Evolutionary conservation across 148 eudicot genomes (phyloP), one percentile per base, ranked within the genome.

Genomic region (Simmondsia chinensis): DNA sequence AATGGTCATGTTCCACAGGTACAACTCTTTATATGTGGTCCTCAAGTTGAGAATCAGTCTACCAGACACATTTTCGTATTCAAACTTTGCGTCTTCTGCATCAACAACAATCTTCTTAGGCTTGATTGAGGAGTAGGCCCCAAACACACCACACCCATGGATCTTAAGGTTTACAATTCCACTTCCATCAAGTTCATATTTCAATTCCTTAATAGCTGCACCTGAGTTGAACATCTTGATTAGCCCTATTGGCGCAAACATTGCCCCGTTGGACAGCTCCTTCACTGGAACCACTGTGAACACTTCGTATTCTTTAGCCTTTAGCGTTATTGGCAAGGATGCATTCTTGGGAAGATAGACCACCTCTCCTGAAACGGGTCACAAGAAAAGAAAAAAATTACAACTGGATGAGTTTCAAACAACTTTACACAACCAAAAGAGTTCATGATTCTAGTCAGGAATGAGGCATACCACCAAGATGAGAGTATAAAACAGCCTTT

Each of bases 151-250:
- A 40, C 82, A 79, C 4, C 94, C 96, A 2, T 72, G 73, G 26
- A 74, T 74, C 55, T 57, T 66, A 43, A 82, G 34, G 47, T 20
- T 28, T 1, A 79, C 63, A 6, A 34, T 48, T 26, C 55, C 59
- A 14, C 42, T 51, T 48, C 45, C 47, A 13, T 57, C 68, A 7
- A 63, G 6, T 48, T 79, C 82, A 19, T 79, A 76, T 5, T 59
- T 57, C 33, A 79, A 12, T 11, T 59, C 72, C 55, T 71, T 74
- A 9, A 82, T 70, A 41, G 94, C 87, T 37, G 82, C 96, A 52
- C 96, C 87, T 6, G 94, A 76, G 19, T 87, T 87, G 57, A 82
- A 76, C 96, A 87, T 82, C 33, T 71, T 59, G 29, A 58, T 54
- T 5, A 87, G 71, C 30, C 96, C 96, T 18, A 87, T 61, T 1